Conservation (phyloP, 768 basidiomycete species). For the Lactifluus echinatus region DNA sequence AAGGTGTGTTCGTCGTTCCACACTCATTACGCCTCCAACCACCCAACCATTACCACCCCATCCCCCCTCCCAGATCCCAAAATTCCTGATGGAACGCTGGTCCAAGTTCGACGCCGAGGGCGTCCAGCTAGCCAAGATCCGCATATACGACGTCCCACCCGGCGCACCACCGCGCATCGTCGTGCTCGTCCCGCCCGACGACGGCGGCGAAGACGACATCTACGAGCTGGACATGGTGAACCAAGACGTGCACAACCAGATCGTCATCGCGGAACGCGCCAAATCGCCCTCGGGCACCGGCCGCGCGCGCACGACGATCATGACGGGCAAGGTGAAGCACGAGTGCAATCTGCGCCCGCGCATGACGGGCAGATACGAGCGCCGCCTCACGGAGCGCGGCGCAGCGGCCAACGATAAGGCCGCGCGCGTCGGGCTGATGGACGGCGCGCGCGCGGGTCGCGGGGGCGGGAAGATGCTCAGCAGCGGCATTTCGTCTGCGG, state of each 20-base stretch:
- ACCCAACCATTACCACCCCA: neutral
- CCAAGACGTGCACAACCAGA: constrained; percentile 75
- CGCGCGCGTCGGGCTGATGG: constrained; percentile 64
- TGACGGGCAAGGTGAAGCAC: constrained; percentile 75
- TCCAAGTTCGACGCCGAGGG: constrained; percentile 63
- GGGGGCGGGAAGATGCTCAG: constrained; percentile 73
- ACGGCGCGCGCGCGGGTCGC: constrained; percentile 61
- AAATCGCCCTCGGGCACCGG: constrained; percentile 46
- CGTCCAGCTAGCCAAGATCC: constrained; percentile 74
- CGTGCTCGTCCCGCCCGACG: constrained; percentile 55
- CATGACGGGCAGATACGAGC: constrained; percentile 58
- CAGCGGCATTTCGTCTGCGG: constrained; percentile 59
- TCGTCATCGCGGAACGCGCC: constrained; percentile 75
- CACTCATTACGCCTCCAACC: neutral
- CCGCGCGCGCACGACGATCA: constrained; percentile 65
- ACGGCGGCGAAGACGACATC: constrained; percentile 44
- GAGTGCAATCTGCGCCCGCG: constrained; percentile 66
- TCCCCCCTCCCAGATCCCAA: constrained; percentile 54
- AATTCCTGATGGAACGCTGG: constrained; percentile 83
- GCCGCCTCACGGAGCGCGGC: constrained; percentile 63
- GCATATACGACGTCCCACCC: constrained; percentile 49
- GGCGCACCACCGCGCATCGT: constrained; percentile 51
- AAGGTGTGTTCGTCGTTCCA: constrained; percentile 46
- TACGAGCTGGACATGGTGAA: constrained; percentile 89
- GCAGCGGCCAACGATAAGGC: constrained; percentile 55